Evolutionary conservation across 768 basidiomycete species (phyloP).

Genomic region (Naganishia kalamii): DNA sequence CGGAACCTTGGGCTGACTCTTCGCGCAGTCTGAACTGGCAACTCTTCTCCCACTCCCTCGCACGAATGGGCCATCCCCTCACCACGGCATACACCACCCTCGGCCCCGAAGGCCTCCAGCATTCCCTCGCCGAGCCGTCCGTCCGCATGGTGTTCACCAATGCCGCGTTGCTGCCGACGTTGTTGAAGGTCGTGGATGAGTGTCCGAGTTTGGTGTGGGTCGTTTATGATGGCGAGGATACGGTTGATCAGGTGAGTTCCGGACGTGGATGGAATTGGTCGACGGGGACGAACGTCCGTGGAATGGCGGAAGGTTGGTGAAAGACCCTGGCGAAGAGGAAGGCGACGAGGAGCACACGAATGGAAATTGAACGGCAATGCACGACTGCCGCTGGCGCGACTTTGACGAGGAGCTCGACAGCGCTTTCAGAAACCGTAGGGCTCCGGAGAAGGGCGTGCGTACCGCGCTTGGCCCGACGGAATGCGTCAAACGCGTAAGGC

Average conservation of each 20-base stretch:
- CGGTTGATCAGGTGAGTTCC: slow-evolving; percentile 30
- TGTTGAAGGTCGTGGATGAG: slow-evolving; percentile 62
- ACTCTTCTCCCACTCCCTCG: slow-evolving; percentile 37
- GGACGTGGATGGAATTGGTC: not conserved
- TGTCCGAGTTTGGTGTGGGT: slow-evolving; percentile 70
- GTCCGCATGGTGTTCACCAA: slow-evolving; percentile 83
- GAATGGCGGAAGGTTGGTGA: too few species aligned
- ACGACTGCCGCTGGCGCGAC: too few species aligned
- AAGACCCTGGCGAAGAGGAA: too few species aligned
- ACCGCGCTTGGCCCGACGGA: too few species aligned
- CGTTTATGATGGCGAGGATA: slow-evolving; percentile 66
- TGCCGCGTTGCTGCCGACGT: slow-evolving; percentile 68
- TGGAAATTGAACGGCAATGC: too few species aligned
- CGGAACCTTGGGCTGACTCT: not conserved
- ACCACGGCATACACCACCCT: slow-evolving; percentile 46
- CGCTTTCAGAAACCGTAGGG: too few species aligned
- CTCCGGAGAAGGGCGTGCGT: not conserved
- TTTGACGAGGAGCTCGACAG: too few species aligned
- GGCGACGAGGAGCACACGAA: too few species aligned
- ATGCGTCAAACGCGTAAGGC: too few species aligned
- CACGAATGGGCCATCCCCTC: slow-evolving; percentile 37
- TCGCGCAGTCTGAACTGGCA: slow-evolving; percentile 41
- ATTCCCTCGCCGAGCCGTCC: slow-evolving; percentile 79
- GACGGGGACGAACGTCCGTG: too few species aligned
- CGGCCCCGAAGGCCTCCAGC: slow-evolving; percentile 57